Conservation (phyloP, 306 rosid species). For the Senna siamea region DNA sequence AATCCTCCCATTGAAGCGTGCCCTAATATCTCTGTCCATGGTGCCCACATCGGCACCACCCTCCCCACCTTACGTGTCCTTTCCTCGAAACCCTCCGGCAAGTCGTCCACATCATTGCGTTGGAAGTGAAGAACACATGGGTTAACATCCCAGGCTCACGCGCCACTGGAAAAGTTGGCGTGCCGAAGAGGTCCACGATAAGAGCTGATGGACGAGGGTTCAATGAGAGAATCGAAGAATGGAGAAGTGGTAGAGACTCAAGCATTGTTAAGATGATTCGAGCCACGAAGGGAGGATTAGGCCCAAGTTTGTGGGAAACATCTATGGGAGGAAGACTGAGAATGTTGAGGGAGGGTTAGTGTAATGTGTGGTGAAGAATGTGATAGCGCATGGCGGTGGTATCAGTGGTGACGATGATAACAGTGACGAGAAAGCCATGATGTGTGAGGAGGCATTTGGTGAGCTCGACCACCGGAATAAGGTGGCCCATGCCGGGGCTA, state of each 20-base stretch:
- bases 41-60: slow-evolving; percentile 55
- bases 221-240: slow-evolving; percentile 21
- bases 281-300: not conserved
- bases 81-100: slow-evolving; percentile 54
- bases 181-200: slow-evolving; percentile 55
- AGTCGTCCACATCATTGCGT: slow-evolving; percentile 34
- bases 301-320: slow-evolving; percentile 27
- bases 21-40: slow-evolving; percentile 49
- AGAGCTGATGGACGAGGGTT: slow-evolving; percentile 42
- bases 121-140: slow-evolving; percentile 44
- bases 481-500: slow-evolving; percentile 50
- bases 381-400: slow-evolving; percentile 13
- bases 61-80: slow-evolving; percentile 41
- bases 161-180: slow-evolving; percentile 43
- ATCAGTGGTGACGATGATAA: slow-evolving; percentile 39
- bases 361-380: slow-evolving; percentile 23
- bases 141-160: slow-evolving; percentile 51
- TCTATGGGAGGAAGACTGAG: slow-evolving; percentile 13
- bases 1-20: slow-evolving; percentile 57
- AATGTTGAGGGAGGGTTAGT: slow-evolving; percentile 18
- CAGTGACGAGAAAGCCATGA: slow-evolving; percentile 44
- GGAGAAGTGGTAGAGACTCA: slow-evolving; percentile 32
- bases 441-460: slow-evolving; percentile 44
- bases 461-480: slow-evolving; percentile 42
- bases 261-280: not conserved